These are phyloP conservation scores for Botrytis medusae DNA, from an alignment of 2,329 filamentous ascomycete genomes.

Conservation along the genomic window DNA sequence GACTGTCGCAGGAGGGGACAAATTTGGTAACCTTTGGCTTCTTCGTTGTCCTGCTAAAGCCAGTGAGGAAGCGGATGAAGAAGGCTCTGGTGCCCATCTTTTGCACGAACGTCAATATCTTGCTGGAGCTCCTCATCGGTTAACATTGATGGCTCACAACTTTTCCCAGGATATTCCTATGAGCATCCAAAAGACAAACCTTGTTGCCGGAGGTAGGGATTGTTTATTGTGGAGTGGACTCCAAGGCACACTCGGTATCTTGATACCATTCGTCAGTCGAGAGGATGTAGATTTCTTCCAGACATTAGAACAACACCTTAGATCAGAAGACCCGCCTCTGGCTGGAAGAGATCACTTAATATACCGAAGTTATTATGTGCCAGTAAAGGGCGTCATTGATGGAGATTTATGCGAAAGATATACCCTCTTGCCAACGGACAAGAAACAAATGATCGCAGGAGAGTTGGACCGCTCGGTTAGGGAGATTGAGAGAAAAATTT, in stretches of 20 bases:
- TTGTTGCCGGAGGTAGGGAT: conserved; percentile 89
- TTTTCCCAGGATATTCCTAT: conserved; percentile 92
- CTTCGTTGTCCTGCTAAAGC: conserved; percentile 83
- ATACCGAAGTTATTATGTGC: conserved; percentile 93
- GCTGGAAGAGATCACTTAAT: conserved; percentile 93
- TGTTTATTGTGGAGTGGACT: conserved; percentile 91
- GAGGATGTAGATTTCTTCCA: conserved; percentile 99
- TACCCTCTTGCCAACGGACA: conserved; percentile 77
- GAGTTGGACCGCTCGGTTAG: conserved; percentile 87
- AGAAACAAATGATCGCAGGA: conserved; percentile 91
- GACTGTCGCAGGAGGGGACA: conserved; percentile 90
- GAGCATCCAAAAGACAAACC: conserved; percentile 81
- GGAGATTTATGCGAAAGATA: conserved; percentile 95
- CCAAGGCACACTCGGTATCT: conserved; percentile 89
- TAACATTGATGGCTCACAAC: conserved; percentile 83
- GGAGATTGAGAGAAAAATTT: conserved; percentile 96
- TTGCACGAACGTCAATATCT: conserved; percentile 87
- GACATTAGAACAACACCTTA: conserved; percentile 82
- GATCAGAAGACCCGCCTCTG: conserved; percentile 81
- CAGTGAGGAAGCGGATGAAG: conserved; percentile 88
- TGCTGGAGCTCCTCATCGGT: conserved; percentile 80
- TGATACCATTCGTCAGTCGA: conserved; percentile 87
- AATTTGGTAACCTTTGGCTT: conserved; percentile 96
- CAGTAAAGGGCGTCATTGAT: conserved; percentile 95
- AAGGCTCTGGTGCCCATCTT: conserved; percentile 86